Base-by-base conservation (phyloP, 768 basidiomycete species). In the Scleroderma bovista region DNA sequence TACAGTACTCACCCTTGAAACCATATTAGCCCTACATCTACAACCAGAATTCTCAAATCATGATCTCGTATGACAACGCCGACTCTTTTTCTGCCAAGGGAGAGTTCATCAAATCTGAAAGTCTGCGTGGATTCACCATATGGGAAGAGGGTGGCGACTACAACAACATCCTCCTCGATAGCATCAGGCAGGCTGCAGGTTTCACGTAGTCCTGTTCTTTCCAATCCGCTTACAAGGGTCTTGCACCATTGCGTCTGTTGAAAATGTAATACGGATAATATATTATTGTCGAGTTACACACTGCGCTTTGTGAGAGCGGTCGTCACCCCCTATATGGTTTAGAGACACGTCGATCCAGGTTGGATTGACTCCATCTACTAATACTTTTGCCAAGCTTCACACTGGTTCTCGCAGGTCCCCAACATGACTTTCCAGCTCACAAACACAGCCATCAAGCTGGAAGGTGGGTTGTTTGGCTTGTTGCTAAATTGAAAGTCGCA, bases 101-200 rank as follows among this genome's bases (percentile, higher is more conserved):
- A 6, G 55, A 60, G 3, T 88, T 75, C 61, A 82, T 88, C 57
- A 73, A 73, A 44, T 50, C 62, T 12, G 64, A 64, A 7, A 77
- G 76, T 8, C 65, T 89, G 16, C 71, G 68, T 49, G 87, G 86
- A 3, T 88, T 87, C 62, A 69, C 80, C 2, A 77, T 84, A 66
- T 88, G 85, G 85, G 83, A 88, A 60, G 77, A 81, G 39, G 83
- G 77, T 32, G 82, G 83, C 5, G 87, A 87, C 60, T 73, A 66
- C 45, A 55, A 80, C n/a, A 73, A 87, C 56, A 72, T 77, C 17
- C 69, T 88, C 40, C 68, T 88, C 5, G 72, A 85, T 62, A 70
- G 85, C 6, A 83, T 87, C 43, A 47, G 26, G 23, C 29, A 22
- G 9, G 43, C 47, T 24, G 34, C 34, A 6, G 34, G 34, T 36